Evolutionary conservation across 2,329 filamentous ascomycete genomes (phyloP).

Genomic region (Penicillium sp.): DNA sequence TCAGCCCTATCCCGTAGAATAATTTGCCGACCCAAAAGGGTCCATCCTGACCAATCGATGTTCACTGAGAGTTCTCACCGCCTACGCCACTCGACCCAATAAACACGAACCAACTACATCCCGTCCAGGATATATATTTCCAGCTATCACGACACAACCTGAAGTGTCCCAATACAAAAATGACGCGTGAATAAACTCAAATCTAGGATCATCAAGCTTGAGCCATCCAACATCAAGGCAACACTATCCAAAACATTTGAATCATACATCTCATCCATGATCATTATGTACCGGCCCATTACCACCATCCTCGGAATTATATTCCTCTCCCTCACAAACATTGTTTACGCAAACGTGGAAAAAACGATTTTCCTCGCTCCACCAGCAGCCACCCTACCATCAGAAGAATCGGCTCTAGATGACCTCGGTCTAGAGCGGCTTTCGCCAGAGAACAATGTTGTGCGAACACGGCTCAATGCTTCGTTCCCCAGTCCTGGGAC

Average conservation of each 20-base stretch:
- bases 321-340: slow-evolving; percentile 15
- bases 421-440: slow-evolving; percentile 65
- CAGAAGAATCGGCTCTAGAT: slow-evolving; percentile 56
- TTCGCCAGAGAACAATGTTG: slow-evolving; percentile 54
- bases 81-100: neutral
- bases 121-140: slow-evolving; percentile 8
- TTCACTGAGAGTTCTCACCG: neutral
- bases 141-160: neutral
- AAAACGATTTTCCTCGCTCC: slow-evolving; percentile 87
- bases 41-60: neutral
- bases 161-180: neutral
- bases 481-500: slow-evolving; percentile 61
- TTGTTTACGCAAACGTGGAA: slow-evolving; percentile 70
- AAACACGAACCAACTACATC: neutral
- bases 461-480: slow-evolving; percentile 66
- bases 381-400: slow-evolving; percentile 54
- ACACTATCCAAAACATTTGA: neutral
- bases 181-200: neutral
- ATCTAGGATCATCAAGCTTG: neutral
- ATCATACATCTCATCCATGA: neutral
- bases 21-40: neutral
- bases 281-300: slow-evolving; percentile 15
- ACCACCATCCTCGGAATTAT: slow-evolving; percentile 11
- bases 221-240: neutral
- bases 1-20: too few species aligned